Base-by-base conservation (phyloP, 169 alveolate genomes). In the Cryptosporidium sp. region DNA sequence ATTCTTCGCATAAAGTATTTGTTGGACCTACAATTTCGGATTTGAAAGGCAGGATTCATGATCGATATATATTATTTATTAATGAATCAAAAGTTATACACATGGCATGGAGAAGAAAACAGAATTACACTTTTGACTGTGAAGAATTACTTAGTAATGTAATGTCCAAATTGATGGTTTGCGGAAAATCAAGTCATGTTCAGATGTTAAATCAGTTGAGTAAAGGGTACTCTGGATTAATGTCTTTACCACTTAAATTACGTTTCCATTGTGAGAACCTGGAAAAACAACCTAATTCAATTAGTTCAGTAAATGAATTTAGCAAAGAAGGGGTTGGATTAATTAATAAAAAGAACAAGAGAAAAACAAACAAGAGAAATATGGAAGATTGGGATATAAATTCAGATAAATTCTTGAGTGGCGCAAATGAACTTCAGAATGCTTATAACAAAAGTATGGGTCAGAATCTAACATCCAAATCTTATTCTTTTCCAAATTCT, bases 31-130 rank as follows among this genome's bases (percentile, higher is more conserved):
- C 89, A 62, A 43, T 65, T 80, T 59, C 89, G 10, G 89, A 80
- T 59, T 65, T 80, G 39, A 80, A 80, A 41, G 89, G 89, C 37
- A 80, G 89, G 62, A 80, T 80, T 41, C 89, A 62, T 31, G 89
- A 80, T 62, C 62, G 89, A n/a, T 80, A 80, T 65, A 61, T 80
- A 37, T 65, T 80, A 59, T 80, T 59, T 18, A 37, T 80, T 4
- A 80, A 80, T 62, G 89, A 80, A 21, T 69, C 89, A 80, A 80
- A 80, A 62, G 89, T 80, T 80, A 80, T 80, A 80, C 89, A 80
- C 9, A 80, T 80, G 89, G 89, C 89, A 26, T 80, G 89, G 89
- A 59, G 89, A 41, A 80, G 73, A 61, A 80, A 80, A 43, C 89
- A 80, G 29, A 80, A 80, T 37, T 80, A 61, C 23, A 35, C 80